Evolutionary conservation across 441 rosid species (phyloP), one percentile per base, ranked within the genome.

Genomic region (Aleurites moluccanus): DNA sequence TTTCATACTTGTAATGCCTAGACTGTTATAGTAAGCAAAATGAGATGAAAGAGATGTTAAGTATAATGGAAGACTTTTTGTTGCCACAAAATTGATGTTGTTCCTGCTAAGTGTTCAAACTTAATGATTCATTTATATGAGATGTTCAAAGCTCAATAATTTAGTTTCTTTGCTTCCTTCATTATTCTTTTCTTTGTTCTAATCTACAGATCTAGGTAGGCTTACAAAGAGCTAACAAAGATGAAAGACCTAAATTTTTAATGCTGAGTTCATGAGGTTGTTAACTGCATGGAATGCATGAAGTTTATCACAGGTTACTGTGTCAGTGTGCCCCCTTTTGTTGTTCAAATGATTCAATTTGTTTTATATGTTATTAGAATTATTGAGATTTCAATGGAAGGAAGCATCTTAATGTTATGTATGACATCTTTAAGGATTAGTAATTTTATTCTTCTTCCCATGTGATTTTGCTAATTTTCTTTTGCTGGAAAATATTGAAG

Each of bases 301-400:
- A 33, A 53, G n/a, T 52, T 52, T 56, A 56, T 10, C 0, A 20
- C 27, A 6, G 25, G 55, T 57, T 57, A 52, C 4, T 25, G 6
- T 40, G 6, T 69, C 21, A 4, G 8, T 56, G 25, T 35, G 40
- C 52, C 25, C 52, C 15, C 3, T 42, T 28, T 30, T 47, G 33
- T 28, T 27, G 28, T 60, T 72, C 57, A 18, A 30, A 60, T 72
- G 67, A 61, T 72, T 45, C 13, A 8, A 56, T 56, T 13, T 13
- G 3, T 69, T 5, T 52, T 27, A 38, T 9, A 13, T 6, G 10
- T 35, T 21, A 38, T 55, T 6, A 64, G 69, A 40, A 64, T 10
- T 18, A 13, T 38, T n/a, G 20, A 10, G 50, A 64, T 42, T 64
- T 33, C 14, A 63, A 18, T 63, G 40, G 67, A 35, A 35, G 44